Evolutionary conservation across 2,329 filamentous ascomycete genomes (phyloP).

Genomic region (Arthrinium puccinioides): DNA sequence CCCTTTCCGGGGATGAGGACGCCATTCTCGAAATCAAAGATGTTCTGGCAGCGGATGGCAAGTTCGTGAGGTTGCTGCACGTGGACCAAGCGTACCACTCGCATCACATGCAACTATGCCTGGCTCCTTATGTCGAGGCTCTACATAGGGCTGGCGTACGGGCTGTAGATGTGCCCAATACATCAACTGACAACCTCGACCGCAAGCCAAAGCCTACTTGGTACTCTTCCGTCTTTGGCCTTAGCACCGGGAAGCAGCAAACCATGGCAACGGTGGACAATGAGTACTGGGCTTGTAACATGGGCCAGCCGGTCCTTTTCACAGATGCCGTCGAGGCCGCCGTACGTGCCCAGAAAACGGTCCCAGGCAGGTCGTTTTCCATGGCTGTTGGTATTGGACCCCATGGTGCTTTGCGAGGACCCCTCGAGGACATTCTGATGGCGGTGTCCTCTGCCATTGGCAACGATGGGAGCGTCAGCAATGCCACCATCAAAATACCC

Average conservation of each 20-base stretch:
- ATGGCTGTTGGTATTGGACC: conserved; percentile 1
- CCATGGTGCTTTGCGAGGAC: conserved; percentile 2
- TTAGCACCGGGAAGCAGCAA: not conserved
- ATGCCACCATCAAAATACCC: conserved; percentile 1
- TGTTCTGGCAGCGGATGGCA: conserved; percentile 4
- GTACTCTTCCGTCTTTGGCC: conserved; percentile 4
- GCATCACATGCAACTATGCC: conserved; percentile 8
- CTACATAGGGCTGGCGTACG: not conserved
- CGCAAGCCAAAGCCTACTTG: conserved; percentile 5
- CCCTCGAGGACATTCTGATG: not conserved
- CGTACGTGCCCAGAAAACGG: not conserved
- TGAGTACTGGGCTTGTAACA: conserved; percentile 1
- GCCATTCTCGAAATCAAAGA: conserved; percentile 4
- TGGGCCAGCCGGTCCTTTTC: conserved; percentile 2
- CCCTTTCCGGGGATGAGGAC: conserved; percentile 11
- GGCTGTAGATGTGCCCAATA: not conserved
- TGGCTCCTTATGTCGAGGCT: conserved; percentile 2
- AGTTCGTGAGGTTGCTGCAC: conserved; percentile 1
- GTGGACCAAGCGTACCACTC: conserved; percentile 13
- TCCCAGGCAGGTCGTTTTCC: not conserved
- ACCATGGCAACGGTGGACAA: not conserved
- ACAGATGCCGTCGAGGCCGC: not conserved
- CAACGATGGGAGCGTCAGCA: not conserved
- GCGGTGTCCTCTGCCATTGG: not conserved
- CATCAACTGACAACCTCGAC: not conserved